phyloP scores from a whole-genome alignment of 805 yeast genomes.

The Crinitomyces ghanaensis region DNA sequence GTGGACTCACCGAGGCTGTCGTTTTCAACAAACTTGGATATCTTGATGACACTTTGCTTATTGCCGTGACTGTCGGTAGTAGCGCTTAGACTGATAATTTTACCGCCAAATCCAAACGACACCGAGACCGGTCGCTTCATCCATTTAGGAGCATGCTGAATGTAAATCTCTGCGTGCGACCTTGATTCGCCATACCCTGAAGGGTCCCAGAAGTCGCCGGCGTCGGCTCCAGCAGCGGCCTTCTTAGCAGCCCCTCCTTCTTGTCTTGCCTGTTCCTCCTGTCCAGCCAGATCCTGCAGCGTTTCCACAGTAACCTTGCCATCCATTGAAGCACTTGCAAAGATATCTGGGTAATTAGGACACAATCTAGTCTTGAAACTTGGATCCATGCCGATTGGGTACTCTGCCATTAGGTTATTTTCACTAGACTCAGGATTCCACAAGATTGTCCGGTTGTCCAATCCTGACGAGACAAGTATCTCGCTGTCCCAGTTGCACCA shows the following conservation, averaged over 20 bases:
- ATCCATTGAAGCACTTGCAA: constrained; percentile 57
- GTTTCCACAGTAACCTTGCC: constrained; percentile 74
- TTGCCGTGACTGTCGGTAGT: constrained; percentile 35
- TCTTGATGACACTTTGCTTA: constrained; percentile 28
- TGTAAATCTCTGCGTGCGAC: constrained; percentile 51
- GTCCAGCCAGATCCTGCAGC: constrained; percentile 61
- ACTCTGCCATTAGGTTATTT: constrained; percentile 70
- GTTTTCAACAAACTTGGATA: constrained; percentile 34
- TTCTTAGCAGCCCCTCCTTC: constrained; percentile 18
- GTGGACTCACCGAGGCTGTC: constrained; percentile 25
- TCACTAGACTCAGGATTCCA: constrained; percentile 82
- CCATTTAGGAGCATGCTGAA: constrained; percentile 86
- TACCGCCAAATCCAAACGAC: constrained; percentile 90
- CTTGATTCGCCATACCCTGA: constrained; percentile 28
- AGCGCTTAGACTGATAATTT: constrained; percentile 47
- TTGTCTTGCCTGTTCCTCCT: constrained; percentile 34
- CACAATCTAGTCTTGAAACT: constrained; percentile 82
- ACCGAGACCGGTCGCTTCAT: constrained; percentile 61
- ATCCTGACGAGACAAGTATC: constrained; percentile 79
- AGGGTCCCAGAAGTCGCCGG: constrained; percentile 76
- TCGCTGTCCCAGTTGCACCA: constrained; percentile 83
- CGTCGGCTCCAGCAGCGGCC: constrained; percentile 42
- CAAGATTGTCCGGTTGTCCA: constrained; percentile 73
- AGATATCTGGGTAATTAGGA: constrained; percentile 75
- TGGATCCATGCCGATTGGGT: constrained; percentile 92